Evolutionary conservation across 306 rosid species (phyloP).

Genomic region (Rubus idaeus): DNA sequence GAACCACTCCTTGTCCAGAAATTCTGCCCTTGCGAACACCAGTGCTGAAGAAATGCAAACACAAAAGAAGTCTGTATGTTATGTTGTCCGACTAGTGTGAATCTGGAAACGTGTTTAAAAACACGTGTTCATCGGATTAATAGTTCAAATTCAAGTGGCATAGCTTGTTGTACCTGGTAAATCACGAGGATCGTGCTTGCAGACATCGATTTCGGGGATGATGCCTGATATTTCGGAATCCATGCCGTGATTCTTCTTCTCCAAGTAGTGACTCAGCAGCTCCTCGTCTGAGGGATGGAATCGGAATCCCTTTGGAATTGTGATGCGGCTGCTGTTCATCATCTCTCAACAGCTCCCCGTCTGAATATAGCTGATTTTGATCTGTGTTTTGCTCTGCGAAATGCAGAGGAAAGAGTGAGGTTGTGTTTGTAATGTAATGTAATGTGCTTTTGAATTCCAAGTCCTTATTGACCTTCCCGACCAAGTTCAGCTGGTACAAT

Average conservation of each 20-base stretch:
- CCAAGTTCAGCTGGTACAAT: background rate
- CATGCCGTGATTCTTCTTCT: conserved; percentile 30
- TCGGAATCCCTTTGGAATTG: conserved; percentile 38
- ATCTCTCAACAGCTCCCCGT: background rate
- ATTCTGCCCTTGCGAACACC: background rate
- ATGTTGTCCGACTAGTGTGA: background rate
- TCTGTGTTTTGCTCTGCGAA: background rate
- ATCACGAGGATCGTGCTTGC: conserved; percentile 53
- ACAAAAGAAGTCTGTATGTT: background rate
- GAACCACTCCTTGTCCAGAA: conserved; percentile 20
- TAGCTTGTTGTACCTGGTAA: conserved; percentile 33
- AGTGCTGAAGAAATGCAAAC: conserved; percentile 4
- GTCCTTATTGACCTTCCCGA: background rate
- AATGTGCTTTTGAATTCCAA: background rate
- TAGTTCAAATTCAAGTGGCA: background rate
- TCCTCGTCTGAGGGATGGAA: conserved; percentile 66
- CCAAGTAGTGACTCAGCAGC: conserved; percentile 44
- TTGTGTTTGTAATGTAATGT: background rate
- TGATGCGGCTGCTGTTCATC: background rate
- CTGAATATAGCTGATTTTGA: background rate
- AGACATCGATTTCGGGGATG: conserved; percentile 43
- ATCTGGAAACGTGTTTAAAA: background rate
- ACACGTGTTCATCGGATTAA: too few species aligned
- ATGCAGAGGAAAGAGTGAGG: conserved; percentile 4
- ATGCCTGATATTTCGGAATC: background rate